phyloP scores from a whole-genome alignment of 495 filamentous ascomycete species.

The Aspergillus indologenus region DNA sequence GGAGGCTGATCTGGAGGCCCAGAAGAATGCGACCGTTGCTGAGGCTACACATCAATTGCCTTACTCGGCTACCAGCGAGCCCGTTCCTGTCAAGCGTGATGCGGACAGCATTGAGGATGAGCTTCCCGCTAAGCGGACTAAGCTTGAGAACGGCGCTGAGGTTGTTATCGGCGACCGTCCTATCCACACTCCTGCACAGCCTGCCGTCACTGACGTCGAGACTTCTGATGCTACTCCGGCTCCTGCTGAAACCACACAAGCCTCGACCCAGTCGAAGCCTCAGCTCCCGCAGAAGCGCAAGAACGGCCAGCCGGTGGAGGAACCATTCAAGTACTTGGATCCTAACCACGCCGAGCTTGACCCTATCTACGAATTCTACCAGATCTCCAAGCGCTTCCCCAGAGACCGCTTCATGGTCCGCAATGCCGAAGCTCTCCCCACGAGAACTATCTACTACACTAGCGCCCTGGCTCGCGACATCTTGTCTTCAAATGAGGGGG shows the following conservation, averaged over 20 bases:
- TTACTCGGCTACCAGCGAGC: constrained; percentile 34
- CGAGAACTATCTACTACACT: constrained; percentile 94
- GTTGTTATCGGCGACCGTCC: constrained; percentile 47
- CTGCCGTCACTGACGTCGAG: constrained; percentile 33
- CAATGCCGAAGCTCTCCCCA: constrained; percentile 76
- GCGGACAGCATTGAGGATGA: constrained; percentile 41
- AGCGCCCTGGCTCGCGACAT: constrained; percentile 80
- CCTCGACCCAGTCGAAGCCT: constrained; percentile 14
- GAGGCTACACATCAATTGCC: constrained; percentile 40
- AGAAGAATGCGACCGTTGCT: constrained; percentile 46
- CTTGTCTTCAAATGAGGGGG: constrained; percentile 75
- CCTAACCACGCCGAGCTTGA: constrained; percentile 69
- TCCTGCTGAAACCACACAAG: constrained; percentile 19
- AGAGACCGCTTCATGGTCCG: constrained; percentile 90
- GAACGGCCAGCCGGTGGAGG: constrained; percentile 61
- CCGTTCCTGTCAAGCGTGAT: constrained; percentile 36
- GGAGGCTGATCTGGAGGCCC: constrained; percentile 33
- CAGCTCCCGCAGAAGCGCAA: constrained; percentile 42
- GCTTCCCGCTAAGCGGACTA: constrained; percentile 46
- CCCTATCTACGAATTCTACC: constrained; percentile 76
- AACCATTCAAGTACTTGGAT: constrained; percentile 86
- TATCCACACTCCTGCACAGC: constrained; percentile 46
- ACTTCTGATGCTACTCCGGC: constrained; percentile 33
- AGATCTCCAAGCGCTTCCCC: constrained; percentile 78
- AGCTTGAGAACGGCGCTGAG: constrained; percentile 46